A percentile compares a stretch with the other conserved stretches of the same genome.
These are phyloP conservation scores for Begonia fuchsioides DNA, from an alignment of 306 rosid species.

Conservation along the genomic window DNA sequence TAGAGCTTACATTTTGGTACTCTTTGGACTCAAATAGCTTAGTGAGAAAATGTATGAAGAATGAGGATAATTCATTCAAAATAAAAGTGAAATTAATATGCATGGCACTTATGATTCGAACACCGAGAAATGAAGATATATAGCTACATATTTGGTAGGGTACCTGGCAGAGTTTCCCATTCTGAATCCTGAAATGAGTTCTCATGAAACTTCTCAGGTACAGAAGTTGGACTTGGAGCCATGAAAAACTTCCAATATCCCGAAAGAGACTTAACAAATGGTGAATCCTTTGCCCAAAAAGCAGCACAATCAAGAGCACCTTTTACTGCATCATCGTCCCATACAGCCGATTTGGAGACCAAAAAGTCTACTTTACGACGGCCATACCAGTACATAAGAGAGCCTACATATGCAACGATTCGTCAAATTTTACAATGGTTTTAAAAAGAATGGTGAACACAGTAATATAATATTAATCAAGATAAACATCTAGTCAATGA, in stretches of 20 bases:
- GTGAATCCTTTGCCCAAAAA: conserved; percentile 67
- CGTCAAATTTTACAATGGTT: conserved; percentile 5
- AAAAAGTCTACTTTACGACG: conserved; percentile 60
- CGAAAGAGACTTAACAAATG: conserved; percentile 71
- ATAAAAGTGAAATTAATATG: too few species aligned
- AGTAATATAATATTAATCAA: too few species aligned
- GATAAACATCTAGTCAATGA: too few species aligned
- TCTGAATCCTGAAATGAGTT: conserved; percentile 44
- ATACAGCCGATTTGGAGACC: conserved; percentile 62
- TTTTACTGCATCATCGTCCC: conserved; percentile 69
- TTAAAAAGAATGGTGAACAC: neutral
- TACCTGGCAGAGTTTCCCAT: conserved; percentile 80
- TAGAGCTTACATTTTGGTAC: too few species aligned
- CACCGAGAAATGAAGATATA: neutral
- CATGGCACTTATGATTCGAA: too few species aligned
- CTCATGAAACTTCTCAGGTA: conserved; percentile 49
- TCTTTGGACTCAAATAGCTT: too few species aligned
- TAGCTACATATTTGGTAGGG: conserved; percentile 1
- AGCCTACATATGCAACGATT: conserved; percentile 31
- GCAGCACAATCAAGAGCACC: conserved; percentile 73
- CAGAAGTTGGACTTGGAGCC: conserved; percentile 52
- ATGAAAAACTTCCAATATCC: conserved; percentile 80
- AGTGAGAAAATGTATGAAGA: too few species aligned
- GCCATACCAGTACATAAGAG: conserved; percentile 72
- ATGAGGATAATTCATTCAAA: too few species aligned